A percentile compares a stretch with the other conserved stretches of the same genome.
Conservation (phyloP, 371 early-diverging fungal species). For the Coemansia sp. region DNA sequence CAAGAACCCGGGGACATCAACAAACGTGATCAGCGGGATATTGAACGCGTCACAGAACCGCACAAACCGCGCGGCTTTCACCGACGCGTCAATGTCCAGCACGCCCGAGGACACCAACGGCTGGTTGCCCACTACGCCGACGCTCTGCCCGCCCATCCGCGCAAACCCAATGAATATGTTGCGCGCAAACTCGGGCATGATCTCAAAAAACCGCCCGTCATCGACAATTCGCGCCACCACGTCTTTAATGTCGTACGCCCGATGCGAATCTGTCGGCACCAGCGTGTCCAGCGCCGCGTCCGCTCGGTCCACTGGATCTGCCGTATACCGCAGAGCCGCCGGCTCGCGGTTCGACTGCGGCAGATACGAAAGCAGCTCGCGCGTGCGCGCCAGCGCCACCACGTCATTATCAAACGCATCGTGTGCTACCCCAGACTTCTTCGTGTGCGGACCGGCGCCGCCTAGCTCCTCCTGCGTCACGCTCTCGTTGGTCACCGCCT, state of each 20-base stretch:
- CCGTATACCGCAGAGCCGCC: slow-evolving; percentile 66
- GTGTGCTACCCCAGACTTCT: slow-evolving; percentile 89
- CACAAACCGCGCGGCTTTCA: slow-evolving; percentile 96
- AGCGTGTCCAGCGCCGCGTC: slow-evolving; percentile 85
- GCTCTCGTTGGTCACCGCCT: slow-evolving; percentile 91
- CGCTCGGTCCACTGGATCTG: slow-evolving; percentile 69
- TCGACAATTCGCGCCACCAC: slow-evolving; percentile 84
- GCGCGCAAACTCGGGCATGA: slow-evolving; percentile 88
- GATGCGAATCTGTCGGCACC: slow-evolving; percentile 84
- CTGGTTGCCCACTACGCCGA: slow-evolving; percentile 96
- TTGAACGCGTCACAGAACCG: slow-evolving; percentile 97
- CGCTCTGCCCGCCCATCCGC: slow-evolving; percentile 83
- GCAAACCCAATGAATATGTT: slow-evolving; percentile 93
- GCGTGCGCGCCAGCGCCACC: slow-evolving; percentile 83
- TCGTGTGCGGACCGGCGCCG: slow-evolving; percentile 91
- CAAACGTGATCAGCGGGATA: slow-evolving; percentile 90
- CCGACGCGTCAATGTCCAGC: slow-evolving; percentile 91
- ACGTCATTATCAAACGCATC: slow-evolving; percentile 91
- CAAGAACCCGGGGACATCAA: slow-evolving; percentile 98
- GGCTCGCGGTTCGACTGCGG: slow-evolving; percentile 80
- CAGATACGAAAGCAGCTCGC: slow-evolving; percentile 87
- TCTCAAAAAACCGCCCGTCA: slow-evolving; percentile 86
- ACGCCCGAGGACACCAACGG: slow-evolving; percentile 95
- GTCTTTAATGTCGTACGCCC: slow-evolving; percentile 96
- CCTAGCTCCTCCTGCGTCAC: slow-evolving; percentile 97